phyloP scores from a whole-genome alignment of 345 rosid genomes.

The Clarkia xantiana region DNA sequence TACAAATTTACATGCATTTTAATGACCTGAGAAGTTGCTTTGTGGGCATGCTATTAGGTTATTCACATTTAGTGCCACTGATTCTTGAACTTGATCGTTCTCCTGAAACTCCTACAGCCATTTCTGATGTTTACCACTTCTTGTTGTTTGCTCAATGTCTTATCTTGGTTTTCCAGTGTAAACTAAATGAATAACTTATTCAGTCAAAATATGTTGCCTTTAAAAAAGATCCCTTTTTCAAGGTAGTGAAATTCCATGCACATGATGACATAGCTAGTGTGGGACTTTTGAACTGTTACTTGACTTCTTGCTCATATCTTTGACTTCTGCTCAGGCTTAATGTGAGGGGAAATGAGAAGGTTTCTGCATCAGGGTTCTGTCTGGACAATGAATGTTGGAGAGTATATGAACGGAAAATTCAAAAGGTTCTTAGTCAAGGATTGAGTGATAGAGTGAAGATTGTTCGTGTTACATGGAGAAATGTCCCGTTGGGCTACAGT shows the following conservation, averaged over 20 bases:
- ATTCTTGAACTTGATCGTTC: no score
- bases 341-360: constrained; percentile 37
- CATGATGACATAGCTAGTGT: no score
- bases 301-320: constrained; percentile 4
- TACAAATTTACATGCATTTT: no score
- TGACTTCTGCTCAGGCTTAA: constrained; percentile 40
- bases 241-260: not conserved
- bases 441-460: constrained; percentile 62
- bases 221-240: not conserved
- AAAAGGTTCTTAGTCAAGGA: constrained; percentile 51
- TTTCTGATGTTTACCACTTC: no score
- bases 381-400: constrained; percentile 91
- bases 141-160: no score
- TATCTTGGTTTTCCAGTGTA: no score
- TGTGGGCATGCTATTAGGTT: no score
- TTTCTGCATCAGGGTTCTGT: constrained; percentile 48
- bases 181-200: not conserved
- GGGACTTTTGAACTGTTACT: not conserved
- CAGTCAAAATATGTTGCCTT: not conserved
- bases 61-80: no score
- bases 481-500: constrained; percentile 33
- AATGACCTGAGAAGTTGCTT: no score
- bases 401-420: constrained; percentile 60
- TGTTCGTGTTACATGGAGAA: constrained; percentile 71
- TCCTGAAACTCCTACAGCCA: no score